These are phyloP conservation scores for Aspergillus hiratsukae DNA, from an alignment of 2,329 filamentous ascomycete species.

Conservation along the genomic window DNA sequence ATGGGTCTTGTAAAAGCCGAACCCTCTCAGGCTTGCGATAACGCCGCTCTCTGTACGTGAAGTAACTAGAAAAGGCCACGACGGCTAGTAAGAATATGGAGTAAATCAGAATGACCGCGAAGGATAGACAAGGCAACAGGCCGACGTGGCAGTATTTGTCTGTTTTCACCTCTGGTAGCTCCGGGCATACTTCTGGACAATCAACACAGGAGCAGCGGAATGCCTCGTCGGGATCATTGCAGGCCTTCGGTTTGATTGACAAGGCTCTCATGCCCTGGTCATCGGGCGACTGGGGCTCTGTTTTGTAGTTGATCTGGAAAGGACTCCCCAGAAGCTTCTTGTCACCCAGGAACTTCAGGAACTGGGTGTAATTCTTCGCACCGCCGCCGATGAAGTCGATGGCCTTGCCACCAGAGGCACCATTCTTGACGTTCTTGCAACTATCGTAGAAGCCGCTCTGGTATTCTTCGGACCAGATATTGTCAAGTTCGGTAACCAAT, in stretches of 20 bases:
- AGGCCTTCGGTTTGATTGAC: constrained; percentile 72
- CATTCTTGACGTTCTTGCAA: constrained; percentile 98
- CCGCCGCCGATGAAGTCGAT: constrained; percentile 96
- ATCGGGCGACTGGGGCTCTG: constrained; percentile 55
- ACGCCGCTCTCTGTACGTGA: constrained; percentile 69
- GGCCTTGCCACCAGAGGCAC: constrained; percentile 84
- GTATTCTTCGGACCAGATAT: constrained; percentile 79
- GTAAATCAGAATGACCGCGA: constrained; percentile 85
- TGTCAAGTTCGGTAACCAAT: constrained; percentile 84
- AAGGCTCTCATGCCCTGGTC: constrained; percentile 68
- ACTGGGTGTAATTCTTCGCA: constrained; percentile 80
- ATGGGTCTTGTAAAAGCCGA: constrained; percentile 78
- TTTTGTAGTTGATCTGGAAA: constrained; percentile 89
- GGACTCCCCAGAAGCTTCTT: constrained; percentile 87
- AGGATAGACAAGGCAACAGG: constrained; percentile 84
- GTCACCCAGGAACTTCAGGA: constrained; percentile 88
- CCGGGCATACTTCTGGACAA: constrained; percentile 79
- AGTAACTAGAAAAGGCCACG: constrained; percentile 65
- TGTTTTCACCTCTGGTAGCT: constrained; percentile 69
- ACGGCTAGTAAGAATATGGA: constrained; percentile 67
- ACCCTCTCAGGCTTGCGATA: constrained; percentile 74
- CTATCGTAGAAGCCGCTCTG: constrained; percentile 89
- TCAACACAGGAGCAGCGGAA: constrained; percentile 93
- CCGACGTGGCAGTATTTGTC: constrained; percentile 75
- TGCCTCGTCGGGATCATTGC: constrained; percentile 80